Evolutionary conservation across 139 green algal genomes (phyloP).

Genomic region (Coelastrella sp.): DNA sequence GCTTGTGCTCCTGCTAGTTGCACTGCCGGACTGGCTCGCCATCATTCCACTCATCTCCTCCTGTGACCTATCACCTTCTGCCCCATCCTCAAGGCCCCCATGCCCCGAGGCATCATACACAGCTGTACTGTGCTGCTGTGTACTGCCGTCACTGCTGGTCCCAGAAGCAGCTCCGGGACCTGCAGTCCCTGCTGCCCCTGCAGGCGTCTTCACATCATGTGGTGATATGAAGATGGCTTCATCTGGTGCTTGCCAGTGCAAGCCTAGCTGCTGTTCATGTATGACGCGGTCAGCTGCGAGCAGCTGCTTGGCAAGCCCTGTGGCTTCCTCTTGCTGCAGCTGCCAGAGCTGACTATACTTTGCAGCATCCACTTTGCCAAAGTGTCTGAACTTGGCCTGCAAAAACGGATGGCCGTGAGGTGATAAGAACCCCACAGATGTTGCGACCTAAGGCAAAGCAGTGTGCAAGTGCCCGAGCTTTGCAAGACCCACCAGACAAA

Average conservation of each 20-base stretch:
- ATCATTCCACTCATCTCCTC: not conserved
- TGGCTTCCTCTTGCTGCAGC: slow-evolving; percentile 55
- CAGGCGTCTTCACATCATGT: not conserved
- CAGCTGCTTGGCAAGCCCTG: slow-evolving; percentile 49
- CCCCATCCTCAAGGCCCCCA: no score
- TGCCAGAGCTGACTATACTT: slow-evolving; percentile 64
- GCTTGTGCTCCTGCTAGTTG: not conserved
- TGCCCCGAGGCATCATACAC: not conserved
- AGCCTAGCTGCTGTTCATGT: slow-evolving; percentile 89
- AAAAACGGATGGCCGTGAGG: not conserved
- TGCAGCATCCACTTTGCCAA: slow-evolving; percentile 74
- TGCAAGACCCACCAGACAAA: no score
- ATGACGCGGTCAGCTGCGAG: slow-evolving; percentile 70
- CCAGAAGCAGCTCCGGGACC: not conserved
- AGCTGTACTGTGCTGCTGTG: not conserved
- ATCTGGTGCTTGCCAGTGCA: slow-evolving; percentile 76
- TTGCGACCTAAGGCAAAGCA: not conserved
- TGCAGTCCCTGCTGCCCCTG: not conserved
- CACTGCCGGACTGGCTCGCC: not conserved
- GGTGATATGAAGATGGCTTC: slow-evolving; percentile 73
- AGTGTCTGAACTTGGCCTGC: slow-evolving; percentile 86
- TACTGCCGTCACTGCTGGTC: not conserved
- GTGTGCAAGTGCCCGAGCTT: no score
- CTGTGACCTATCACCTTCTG: not conserved
- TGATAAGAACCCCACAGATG: not conserved